These are phyloP conservation scores for Pilobolus umbonatus DNA, from an alignment of 192 early-diverging fungal genomes.

Conservation along the genomic window DNA sequence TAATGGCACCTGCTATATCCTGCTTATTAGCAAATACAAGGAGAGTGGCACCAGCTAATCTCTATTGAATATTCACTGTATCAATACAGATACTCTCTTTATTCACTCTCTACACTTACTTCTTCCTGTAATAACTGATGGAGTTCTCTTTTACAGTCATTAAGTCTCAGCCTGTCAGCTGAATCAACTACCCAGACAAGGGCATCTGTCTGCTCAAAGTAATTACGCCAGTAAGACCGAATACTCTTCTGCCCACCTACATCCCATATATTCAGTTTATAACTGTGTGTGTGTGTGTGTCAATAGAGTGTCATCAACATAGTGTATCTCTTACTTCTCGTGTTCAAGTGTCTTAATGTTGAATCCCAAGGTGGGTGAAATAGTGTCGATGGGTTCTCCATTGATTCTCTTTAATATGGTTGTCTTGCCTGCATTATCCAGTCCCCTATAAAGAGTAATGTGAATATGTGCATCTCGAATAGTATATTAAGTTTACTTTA, in stretches of 20 bases:
- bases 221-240: constrained; percentile 98
- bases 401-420: constrained; percentile 95
- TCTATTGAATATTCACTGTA: constrained; percentile 1
- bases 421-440: constrained; percentile 99
- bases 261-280: constrained; percentile 54
- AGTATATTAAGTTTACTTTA: constrained; percentile 28
- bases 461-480: not conserved
- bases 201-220: constrained; percentile 98
- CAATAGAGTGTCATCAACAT: not conserved
- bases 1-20: constrained; percentile 82
- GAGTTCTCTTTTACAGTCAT: constrained; percentile 79
- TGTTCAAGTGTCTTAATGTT: constrained; percentile 94
- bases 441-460: constrained; percentile 49
- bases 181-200: constrained; percentile 98
- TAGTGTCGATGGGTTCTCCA: constrained; percentile 83
- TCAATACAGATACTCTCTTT: not conserved
- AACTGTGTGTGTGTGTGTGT: constrained; percentile 4
- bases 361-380: constrained; percentile 96
- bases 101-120: constrained; percentile 48
- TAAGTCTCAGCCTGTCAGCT: constrained; percentile 76
- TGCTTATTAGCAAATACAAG: constrained; percentile 98
- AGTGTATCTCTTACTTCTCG: constrained; percentile 46
- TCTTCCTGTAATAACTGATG: constrained; percentile 81
- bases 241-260: constrained; percentile 97
- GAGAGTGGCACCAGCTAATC: constrained; percentile 85